These are phyloP conservation scores for Debaryomycetaceae sp. DNA, from an alignment of 1,139 yeast genomes.

Conservation along the genomic window DNA sequence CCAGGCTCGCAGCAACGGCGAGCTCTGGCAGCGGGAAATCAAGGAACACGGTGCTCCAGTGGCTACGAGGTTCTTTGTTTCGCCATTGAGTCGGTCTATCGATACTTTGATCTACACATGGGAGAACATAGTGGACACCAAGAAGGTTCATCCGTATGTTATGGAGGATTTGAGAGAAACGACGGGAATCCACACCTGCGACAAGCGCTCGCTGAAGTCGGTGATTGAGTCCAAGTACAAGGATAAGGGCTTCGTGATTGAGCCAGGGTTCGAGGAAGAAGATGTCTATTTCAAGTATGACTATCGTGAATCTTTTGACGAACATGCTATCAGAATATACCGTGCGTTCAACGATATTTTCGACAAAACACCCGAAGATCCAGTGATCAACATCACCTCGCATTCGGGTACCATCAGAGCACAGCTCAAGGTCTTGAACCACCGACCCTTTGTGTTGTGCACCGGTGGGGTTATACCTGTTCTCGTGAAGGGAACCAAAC, in stretches of 20 bases:
- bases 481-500: constrained; percentile 30
- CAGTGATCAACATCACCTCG: constrained; percentile 29
- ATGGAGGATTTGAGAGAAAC: constrained; percentile 44
- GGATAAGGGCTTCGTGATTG: constrained; percentile 29
- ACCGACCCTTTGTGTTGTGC: constrained; percentile 40
- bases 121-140: constrained; percentile 27
- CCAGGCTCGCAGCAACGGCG: constrained; percentile 35
- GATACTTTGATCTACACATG: constrained; percentile 36
- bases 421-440: constrained; percentile 39
- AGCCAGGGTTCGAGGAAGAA: constrained; percentile 38
- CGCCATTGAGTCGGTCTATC: constrained; percentile 37
- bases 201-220: constrained; percentile 35
- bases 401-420: constrained; percentile 43
- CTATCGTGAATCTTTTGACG: constrained; percentile 38
- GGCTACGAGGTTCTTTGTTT: constrained; percentile 32
- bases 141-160: constrained; percentile 27
- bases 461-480: constrained; percentile 48
- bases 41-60: constrained; percentile 15
- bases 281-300: constrained; percentile 38
- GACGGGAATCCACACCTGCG: constrained; percentile 44
- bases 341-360: constrained; percentile 36
- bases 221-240: constrained; percentile 30
- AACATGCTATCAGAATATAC: constrained; percentile 39
- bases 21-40: constrained; percentile 23
- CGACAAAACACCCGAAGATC: constrained; percentile 18